These are phyloP conservation scores for Ceratocystis diversiconidia DNA, from an alignment of 2,329 filamentous ascomycete species.

Conservation along the genomic window DNA sequence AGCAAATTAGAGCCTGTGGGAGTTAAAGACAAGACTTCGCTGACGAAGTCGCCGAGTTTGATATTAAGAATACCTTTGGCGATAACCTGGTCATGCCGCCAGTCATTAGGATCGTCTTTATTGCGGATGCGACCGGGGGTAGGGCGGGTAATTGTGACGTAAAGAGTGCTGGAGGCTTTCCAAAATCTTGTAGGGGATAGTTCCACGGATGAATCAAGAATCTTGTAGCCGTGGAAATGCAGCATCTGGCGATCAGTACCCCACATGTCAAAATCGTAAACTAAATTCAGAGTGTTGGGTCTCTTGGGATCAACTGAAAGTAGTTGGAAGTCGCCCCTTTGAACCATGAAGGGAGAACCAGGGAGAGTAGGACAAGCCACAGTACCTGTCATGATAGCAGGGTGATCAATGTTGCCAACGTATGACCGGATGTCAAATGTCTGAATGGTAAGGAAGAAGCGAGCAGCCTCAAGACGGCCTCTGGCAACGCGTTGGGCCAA, in stretches of 20 bases:
- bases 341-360: constrained; percentile 47
- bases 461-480: constrained; percentile 40
- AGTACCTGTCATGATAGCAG: constrained; percentile 42
- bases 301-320: constrained; percentile 39
- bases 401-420: constrained; percentile 34
- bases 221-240: constrained; percentile 48
- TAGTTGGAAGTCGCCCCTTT: constrained; percentile 41
- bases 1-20: constrained; percentile 35
- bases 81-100: constrained; percentile 32
- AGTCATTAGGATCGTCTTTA: constrained; percentile 27
- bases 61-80: constrained; percentile 48
- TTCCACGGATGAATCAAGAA: constrained; percentile 45
- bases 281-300: constrained; percentile 43
- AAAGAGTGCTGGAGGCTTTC: constrained; percentile 47
- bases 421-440: constrained; percentile 38
- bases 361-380: constrained; percentile 41
- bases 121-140: constrained; percentile 19
- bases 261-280: constrained; percentile 47
- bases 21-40: constrained; percentile 40
- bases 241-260: constrained; percentile 38
- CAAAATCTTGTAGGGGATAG: constrained; percentile 43
- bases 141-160: constrained; percentile 41
- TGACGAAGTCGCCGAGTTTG: constrained; percentile 37
- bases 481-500: constrained; percentile 38
- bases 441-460: constrained; percentile 45